These are phyloP conservation scores for Musa beccarii DNA, from an alignment of 176 grass and related monocot genomes.

Conservation along the genomic window DNA sequence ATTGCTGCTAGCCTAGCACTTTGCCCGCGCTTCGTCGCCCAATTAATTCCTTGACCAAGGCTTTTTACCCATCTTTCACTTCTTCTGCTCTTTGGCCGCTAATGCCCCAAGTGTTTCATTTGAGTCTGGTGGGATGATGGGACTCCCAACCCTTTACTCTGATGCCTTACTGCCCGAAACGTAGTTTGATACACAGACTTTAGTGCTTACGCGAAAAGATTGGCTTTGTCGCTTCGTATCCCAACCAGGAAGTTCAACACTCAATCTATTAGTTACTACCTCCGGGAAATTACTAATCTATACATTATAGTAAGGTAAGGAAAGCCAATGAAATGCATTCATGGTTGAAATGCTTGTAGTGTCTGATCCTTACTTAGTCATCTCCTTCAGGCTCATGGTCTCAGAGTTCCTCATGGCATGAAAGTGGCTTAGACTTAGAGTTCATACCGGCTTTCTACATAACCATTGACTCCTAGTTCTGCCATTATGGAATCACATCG, in stretches of 20 bases:
- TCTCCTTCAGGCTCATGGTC: neutral
- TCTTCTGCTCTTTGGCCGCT: neutral
- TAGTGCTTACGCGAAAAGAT: neutral
- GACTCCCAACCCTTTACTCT: neutral
- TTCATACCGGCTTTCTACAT: neutral
- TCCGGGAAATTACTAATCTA: neutral
- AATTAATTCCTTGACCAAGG: neutral
- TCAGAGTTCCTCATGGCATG: neutral
- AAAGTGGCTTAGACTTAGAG: neutral
- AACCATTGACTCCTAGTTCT: neutral
- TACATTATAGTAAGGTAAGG: neutral
- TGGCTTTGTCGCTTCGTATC: neutral
- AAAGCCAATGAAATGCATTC: neutral
- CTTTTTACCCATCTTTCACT: neutral
- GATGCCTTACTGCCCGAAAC: neutral
- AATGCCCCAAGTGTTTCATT: neutral
- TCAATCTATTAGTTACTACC: neutral
- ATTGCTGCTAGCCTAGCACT: too few relatives aligned
- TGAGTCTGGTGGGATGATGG: neutral
- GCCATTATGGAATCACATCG: neutral
- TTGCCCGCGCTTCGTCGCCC: too few relatives aligned
- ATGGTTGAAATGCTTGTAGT: neutral
- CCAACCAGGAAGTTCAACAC: neutral
- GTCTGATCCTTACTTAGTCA: neutral
- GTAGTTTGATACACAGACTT: neutral